phyloP scores from a whole-genome alignment of 805 yeast genomes.

The Ogataea paradorogensis region DNA sequence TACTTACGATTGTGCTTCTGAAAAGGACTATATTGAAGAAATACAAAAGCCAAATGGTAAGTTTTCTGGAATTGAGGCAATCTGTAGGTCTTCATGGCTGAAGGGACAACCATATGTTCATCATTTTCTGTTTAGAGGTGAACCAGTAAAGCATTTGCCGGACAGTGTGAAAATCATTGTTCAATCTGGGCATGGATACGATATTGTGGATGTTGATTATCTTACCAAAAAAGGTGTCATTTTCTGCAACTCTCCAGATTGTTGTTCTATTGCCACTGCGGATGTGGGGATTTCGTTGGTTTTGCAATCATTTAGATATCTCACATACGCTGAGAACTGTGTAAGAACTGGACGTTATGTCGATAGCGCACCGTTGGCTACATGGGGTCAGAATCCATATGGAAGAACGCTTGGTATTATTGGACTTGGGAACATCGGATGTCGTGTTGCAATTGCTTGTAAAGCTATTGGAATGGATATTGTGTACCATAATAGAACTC shows the following conservation, averaged over 20 bases:
- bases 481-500: constrained; percentile 39
- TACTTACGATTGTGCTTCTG: constrained; percentile 32
- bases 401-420: constrained; percentile 44
- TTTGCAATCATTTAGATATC: constrained; percentile 34
- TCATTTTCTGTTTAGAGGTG: constrained; percentile 35
- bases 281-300: constrained; percentile 37
- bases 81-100: constrained; percentile 39
- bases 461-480: constrained; percentile 43
- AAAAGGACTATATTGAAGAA: constrained; percentile 36
- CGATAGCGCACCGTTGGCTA: constrained; percentile 31
- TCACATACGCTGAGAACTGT: constrained; percentile 38
- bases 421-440: constrained; percentile 49
- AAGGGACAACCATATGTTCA: constrained; percentile 38
- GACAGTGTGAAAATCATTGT: constrained; percentile 35
- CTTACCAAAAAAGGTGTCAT: constrained; percentile 32
- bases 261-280: constrained; percentile 40
- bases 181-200: constrained; percentile 41
- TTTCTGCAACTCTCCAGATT: constrained; percentile 39
- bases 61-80: constrained; percentile 35
- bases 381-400: constrained; percentile 39
- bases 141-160: constrained; percentile 33
- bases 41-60: constrained; percentile 35
- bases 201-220: constrained; percentile 38
- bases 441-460: constrained; percentile 40
- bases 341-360: constrained; percentile 36